These are phyloP conservation scores for Populus hybrid DNA, from an alignment of 441 rosid genomes.

Conservation along the genomic window DNA sequence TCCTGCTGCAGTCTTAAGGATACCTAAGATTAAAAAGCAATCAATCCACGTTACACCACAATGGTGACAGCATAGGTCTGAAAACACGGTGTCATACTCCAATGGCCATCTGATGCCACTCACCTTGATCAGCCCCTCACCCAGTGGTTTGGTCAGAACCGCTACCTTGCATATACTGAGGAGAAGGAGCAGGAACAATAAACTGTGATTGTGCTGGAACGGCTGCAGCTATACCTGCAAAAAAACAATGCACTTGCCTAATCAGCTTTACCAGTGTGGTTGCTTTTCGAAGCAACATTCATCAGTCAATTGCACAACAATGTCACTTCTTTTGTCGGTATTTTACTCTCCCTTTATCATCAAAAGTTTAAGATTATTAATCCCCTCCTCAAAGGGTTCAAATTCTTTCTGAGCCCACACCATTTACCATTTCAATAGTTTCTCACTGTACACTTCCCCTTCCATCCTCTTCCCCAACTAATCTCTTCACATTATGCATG, in stretches of 20 bases:
- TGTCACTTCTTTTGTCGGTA: neutral
- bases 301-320: neutral
- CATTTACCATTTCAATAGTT: neutral
- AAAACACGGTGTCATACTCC: neutral
- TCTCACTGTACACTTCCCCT: neutral
- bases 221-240: conserved; percentile 46
- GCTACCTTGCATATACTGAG: conserved; percentile 68
- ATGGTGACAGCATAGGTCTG: neutral
- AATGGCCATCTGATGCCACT: conserved; percentile 12
- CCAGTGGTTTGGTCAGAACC: conserved; percentile 80
- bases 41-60: neutral
- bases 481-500: neutral
- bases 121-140: conserved; percentile 65
- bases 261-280: conserved; percentile 9
- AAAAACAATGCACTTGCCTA: conserved; percentile 9
- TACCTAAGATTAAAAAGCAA: conserved; percentile 35
- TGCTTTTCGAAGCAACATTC: neutral
- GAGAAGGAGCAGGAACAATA: conserved; percentile 66
- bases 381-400: neutral
- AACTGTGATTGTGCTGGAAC: conserved; percentile 63
- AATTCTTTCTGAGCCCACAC: neutral
- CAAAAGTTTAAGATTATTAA: neutral
- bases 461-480: neutral
- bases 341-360: neutral
- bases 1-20: conserved; percentile 80